Percentiles rank a stretch among this genome's conserved stretches.
Conservation (phyloP, 2,329 filamentous ascomycete species). For the Coleophoma eucalyptorum region DNA sequence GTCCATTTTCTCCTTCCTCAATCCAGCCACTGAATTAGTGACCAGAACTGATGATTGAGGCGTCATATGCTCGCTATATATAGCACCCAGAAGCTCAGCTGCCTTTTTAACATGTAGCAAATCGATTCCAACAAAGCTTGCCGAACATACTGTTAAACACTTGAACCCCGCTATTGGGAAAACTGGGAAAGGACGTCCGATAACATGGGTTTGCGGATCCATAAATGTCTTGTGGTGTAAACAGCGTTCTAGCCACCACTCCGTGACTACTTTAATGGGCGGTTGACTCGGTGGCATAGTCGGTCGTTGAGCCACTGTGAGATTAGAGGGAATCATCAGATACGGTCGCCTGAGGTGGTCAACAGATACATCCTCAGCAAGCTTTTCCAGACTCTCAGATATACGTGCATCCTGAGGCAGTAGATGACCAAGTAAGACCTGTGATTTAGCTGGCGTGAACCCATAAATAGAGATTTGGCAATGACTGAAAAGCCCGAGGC, state of each 20-base stretch:
- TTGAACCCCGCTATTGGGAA: slow-evolving; percentile 70
- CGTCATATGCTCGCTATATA: slow-evolving; percentile 75
- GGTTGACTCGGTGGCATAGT: slow-evolving; percentile 27
- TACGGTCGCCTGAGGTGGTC: slow-evolving; percentile 14
- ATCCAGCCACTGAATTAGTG: slow-evolving; percentile 37
- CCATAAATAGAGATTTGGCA: slow-evolving; percentile 37
- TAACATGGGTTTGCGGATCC: slow-evolving; percentile 63
- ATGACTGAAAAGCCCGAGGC: slow-evolving; percentile 35
- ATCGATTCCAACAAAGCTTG: slow-evolving; percentile 80
- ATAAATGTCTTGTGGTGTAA: slow-evolving; percentile 72
- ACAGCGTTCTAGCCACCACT: slow-evolving; percentile 92
- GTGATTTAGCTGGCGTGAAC: slow-evolving; percentile 35
- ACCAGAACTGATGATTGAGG: slow-evolving; percentile 71
- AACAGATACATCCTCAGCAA: slow-evolving; percentile 2
- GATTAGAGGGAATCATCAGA: slow-evolving; percentile 41
- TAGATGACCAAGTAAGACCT: slow-evolving; percentile 30
- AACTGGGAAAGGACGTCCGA: slow-evolving; percentile 71
- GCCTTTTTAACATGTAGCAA: slow-evolving; percentile 79
- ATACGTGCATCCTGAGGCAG: slow-evolving; percentile 29
- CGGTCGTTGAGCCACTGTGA: slow-evolving; percentile 22
- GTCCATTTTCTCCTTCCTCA: slow-evolving; percentile 73
- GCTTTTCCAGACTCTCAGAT: slow-evolving; percentile 12
- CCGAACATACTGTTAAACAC: slow-evolving; percentile 70
- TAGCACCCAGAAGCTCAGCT: slow-evolving; percentile 72
- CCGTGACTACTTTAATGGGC: slow-evolving; percentile 61